These are phyloP conservation scores for Leccinum rimulosum DNA, from an alignment of 768 basidiomycete species.

Conservation along the genomic window DNA sequence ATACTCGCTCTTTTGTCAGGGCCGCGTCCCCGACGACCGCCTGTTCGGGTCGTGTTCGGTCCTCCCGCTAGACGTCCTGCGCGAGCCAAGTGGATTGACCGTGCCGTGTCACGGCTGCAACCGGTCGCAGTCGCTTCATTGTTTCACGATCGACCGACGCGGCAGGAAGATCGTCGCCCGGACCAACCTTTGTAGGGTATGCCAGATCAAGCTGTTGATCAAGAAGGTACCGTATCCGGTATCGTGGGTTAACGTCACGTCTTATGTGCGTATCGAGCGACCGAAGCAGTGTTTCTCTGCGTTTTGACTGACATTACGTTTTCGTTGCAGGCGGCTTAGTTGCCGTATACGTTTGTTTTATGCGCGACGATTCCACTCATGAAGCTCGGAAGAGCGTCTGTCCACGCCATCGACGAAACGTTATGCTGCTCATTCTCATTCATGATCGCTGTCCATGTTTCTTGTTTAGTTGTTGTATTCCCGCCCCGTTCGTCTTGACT, in stretches of 20 bases:
- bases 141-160: constrained; percentile 19
- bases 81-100: constrained; percentile 23
- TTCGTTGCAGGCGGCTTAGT: constrained; percentile 2
- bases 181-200: constrained; percentile 27
- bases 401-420: neutral
- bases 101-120: constrained; percentile 27
- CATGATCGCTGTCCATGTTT: neutral
- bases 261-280: constrained; percentile 11
- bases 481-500: neutral
- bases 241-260: constrained; percentile 21
- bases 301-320: constrained; percentile 6
- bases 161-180: constrained; percentile 20
- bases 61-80: constrained; percentile 28
- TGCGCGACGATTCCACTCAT: neutral
- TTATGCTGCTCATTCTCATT: neutral
- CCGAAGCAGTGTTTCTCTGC: neutral
- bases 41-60: constrained; percentile 24
- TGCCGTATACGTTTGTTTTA: neutral
- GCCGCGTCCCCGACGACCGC: constrained; percentile 26
- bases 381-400: neutral
- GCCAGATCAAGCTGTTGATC: constrained; percentile 32
- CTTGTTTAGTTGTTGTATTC: neutral
- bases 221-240: constrained; percentile 21
- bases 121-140: constrained; percentile 28
- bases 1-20: constrained; percentile 27